These are phyloP conservation scores for Chernovozyma aurita DNA, from an alignment of 1,139 yeast species.

Conservation along the genomic window DNA sequence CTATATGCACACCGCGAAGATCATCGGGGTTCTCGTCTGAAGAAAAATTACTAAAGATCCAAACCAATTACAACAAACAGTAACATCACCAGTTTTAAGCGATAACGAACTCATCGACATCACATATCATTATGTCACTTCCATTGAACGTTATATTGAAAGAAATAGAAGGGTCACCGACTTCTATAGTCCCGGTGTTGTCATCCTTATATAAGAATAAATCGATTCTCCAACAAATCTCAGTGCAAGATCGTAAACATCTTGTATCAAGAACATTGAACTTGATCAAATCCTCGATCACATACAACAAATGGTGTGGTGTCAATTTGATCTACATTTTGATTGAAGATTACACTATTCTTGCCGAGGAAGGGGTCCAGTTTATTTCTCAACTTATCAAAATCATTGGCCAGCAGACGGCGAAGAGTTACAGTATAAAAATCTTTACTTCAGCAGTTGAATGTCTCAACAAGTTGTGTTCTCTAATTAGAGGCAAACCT, in stretches of 20 bases:
- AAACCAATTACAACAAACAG: no score
- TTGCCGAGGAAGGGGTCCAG: constrained; percentile 55
- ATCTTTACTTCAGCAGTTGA: constrained; percentile 47
- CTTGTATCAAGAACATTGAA: constrained; percentile 53
- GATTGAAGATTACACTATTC: constrained; percentile 46
- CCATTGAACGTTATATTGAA: constrained; percentile 31
- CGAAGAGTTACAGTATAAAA: constrained; percentile 18
- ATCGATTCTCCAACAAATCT: constrained; percentile 31
- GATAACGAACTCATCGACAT: no score
- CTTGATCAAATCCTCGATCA: constrained; percentile 46
- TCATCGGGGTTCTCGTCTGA: no score
- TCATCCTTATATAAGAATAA: constrained; percentile 25
- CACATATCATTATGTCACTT: constrained; percentile 35
- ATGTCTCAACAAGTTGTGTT: constrained; percentile 46
- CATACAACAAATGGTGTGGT: constrained; percentile 59
- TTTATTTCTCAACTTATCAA: constrained; percentile 55
- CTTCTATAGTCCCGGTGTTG: constrained; percentile 31
- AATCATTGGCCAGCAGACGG: constrained; percentile 36
- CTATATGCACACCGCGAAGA: no score
- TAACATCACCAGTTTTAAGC: no score
- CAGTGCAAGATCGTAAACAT: constrained; percentile 54
- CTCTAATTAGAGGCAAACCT: constrained; percentile 71
- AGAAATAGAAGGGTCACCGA: constrained; percentile 32
- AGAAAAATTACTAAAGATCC: no score
- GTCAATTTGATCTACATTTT: constrained; percentile 50